These are phyloP conservation scores for Neckera pumila DNA, from an alignment of 225 moss, liverwort and hornwort genomes.

Conservation along the genomic window DNA sequence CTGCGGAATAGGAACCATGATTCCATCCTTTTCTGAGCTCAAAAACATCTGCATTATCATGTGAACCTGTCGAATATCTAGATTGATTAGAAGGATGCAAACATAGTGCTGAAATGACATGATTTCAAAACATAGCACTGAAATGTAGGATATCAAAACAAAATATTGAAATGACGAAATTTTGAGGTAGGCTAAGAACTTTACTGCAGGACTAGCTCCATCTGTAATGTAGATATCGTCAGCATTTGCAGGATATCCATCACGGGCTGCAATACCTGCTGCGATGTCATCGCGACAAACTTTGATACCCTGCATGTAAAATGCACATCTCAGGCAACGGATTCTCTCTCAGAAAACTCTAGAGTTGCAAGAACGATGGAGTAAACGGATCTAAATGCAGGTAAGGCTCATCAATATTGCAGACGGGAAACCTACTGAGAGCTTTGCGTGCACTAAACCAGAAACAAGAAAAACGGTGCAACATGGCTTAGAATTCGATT, in stretches of 20 bases:
- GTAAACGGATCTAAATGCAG: background rate
- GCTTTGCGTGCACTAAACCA: background rate
- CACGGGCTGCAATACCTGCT: constrained; percentile 72
- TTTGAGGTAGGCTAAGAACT: background rate
- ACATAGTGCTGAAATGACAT: background rate
- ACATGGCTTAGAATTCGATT: background rate
- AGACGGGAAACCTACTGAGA: background rate
- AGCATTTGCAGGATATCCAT: constrained; percentile 78
- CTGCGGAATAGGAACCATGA: constrained; percentile 88
- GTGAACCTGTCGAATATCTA: constrained; percentile 57
- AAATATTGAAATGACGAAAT: background rate
- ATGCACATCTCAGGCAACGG: background rate
- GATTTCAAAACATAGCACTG: background rate
- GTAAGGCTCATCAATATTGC: background rate
- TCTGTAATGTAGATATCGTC: constrained; percentile 88
- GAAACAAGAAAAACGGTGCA: background rate
- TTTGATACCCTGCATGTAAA: constrained; percentile 56
- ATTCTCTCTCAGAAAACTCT: background rate
- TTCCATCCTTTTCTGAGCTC: constrained; percentile 80
- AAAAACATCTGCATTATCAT: constrained; percentile 89
- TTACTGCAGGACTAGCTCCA: constrained; percentile 96
- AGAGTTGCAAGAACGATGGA: background rate
- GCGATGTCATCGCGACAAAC: constrained; percentile 82
- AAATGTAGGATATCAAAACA: background rate
- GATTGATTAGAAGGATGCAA: constrained; percentile 1